phyloP scores from a whole-genome alignment of 2,329 filamentous ascomycete species.

The Calycina herbarum region DNA sequence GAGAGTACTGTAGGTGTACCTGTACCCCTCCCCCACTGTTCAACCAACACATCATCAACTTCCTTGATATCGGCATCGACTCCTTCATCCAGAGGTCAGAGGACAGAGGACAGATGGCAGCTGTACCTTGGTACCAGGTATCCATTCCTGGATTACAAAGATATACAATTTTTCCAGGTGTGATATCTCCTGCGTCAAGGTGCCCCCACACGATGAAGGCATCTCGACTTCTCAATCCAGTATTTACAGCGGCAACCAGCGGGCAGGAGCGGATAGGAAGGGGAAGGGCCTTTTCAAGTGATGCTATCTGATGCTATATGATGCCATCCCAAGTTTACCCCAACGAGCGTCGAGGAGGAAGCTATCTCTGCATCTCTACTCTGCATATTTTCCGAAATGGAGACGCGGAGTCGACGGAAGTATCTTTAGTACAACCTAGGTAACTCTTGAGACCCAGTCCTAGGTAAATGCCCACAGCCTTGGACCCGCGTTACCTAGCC shows the following conservation, averaged over 20 bases:
- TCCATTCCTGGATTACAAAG: neutral
- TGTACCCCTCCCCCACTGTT: neutral
- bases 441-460: neutral
- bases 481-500: neutral
- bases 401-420: neutral
- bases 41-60: neutral
- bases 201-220: neutral
- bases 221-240: neutral
- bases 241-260: neutral
- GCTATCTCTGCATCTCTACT: neutral
- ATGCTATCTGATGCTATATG: neutral
- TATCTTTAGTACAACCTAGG: neutral
- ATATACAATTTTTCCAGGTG: neutral
- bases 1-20: neutral
- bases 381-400: neutral
- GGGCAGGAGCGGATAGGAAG: neutral
- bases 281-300: neutral
- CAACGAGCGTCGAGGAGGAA: neutral
- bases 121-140: too few species aligned
- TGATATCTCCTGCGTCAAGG: constrained; percentile 4
- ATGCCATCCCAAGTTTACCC: neutral
- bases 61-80: neutral
- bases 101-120: neutral
- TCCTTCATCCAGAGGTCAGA: neutral
- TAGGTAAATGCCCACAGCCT: neutral